Conservation (phyloP, 2,329 filamentous ascomycete genomes). For the Fusarium aywerte region DNA sequence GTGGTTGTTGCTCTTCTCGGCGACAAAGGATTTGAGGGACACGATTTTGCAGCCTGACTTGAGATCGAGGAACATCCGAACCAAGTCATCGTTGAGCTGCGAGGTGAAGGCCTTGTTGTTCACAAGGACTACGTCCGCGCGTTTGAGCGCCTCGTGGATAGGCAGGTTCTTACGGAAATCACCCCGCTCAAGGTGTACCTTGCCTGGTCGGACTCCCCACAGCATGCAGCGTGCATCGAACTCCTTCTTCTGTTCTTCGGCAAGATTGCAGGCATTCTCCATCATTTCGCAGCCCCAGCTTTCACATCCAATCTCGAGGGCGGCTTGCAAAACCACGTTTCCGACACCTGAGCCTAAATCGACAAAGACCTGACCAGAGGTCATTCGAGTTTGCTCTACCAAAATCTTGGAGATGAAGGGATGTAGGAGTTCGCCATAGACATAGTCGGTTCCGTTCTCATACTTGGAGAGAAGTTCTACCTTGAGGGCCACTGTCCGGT, state of each 20-base stretch:
- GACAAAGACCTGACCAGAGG: constrained; percentile 86
- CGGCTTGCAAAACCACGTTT: constrained; percentile 94
- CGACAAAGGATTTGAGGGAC: constrained; percentile 90
- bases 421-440: constrained; percentile 92
- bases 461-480: constrained; percentile 87
- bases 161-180: constrained; percentile 81
- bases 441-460: constrained; percentile 89
- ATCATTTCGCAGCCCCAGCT: constrained; percentile 98
- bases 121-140: constrained; percentile 94
- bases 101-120: constrained; percentile 98
- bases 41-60: constrained; percentile 92
- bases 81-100: constrained; percentile 83
- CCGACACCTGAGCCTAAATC: constrained; percentile 96
- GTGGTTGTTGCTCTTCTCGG: constrained; percentile 78
- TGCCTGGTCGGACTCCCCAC: constrained; percentile 86
- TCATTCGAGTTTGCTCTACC: constrained; percentile 77
- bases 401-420: constrained; percentile 87
- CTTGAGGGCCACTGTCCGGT: constrained; percentile 89
- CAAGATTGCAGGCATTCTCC: constrained; percentile 86
- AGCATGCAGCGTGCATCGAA: constrained; percentile 86
- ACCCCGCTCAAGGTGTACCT: constrained; percentile 81
- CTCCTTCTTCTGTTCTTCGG: constrained; percentile 81
- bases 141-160: constrained; percentile 78
- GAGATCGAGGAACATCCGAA: constrained; percentile 91
- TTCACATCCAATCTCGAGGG: constrained; percentile 91